Percentiles rank a stretch among this genome's conserved stretches.
phyloP scores from a whole-genome alignment of 805 yeast genomes.

The Myxozyma nipponensis region DNA sequence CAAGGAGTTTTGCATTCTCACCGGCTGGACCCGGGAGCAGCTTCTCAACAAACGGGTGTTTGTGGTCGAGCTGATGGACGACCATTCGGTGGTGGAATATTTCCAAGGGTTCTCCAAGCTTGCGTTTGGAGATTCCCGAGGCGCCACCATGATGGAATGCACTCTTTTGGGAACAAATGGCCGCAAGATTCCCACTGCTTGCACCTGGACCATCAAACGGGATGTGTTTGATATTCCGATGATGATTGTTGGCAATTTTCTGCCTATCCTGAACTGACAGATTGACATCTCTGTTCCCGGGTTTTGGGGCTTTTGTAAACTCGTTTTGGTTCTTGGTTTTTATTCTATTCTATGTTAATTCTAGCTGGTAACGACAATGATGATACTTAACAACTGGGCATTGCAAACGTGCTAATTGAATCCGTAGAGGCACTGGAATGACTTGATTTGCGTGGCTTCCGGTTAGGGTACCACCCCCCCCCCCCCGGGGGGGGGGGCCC shows the following conservation, averaged over 20 bases:
- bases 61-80: conserved; percentile 67
- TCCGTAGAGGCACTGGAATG: too few species aligned
- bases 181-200: conserved; percentile 58
- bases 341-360: too few species aligned
- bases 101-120: conserved; percentile 78
- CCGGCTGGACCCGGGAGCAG: conserved; percentile 82
- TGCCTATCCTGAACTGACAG: conserved; percentile 55
- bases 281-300: background rate
- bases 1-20: conserved; percentile 83
- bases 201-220: conserved; percentile 89
- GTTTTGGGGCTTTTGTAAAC: background rate
- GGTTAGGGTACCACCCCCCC: too few species aligned
- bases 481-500: too few species aligned
- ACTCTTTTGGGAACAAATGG: conserved; percentile 57
- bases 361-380: too few species aligned
- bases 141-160: conserved; percentile 85
- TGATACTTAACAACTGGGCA: too few species aligned
- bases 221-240: conserved; percentile 96
- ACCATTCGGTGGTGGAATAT: conserved; percentile 78
- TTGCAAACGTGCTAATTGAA: too few species aligned
- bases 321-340: background rate
- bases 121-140: conserved; percentile 87
- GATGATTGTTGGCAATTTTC: conserved; percentile 92
- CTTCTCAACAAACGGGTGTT: conserved; percentile 65
- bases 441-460: too few species aligned